Evolutionary conservation across 2,329 filamentous ascomycete species (phyloP), one percentile per base, ranked within the genome.

Genomic region (Mycosphaerelloides madeirae): DNA sequence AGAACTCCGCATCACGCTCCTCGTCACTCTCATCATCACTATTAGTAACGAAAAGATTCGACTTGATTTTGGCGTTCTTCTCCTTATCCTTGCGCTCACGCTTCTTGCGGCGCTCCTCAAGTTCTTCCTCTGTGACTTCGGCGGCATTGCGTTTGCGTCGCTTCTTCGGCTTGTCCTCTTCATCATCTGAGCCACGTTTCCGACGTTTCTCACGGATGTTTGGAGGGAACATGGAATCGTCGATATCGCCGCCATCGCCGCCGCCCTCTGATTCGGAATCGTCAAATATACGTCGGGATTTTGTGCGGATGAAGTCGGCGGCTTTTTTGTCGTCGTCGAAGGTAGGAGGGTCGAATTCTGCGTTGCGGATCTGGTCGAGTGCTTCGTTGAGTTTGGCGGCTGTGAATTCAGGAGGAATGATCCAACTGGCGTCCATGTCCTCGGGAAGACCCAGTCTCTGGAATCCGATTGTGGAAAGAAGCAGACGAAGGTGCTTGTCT

Each of bases 21-120:
- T 78, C 81, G 59, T 95, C 88, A n/a, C 78, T 83, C 55, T 95
- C 89, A 41, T 97, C 93, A 62, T 97, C 93, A 54, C 85, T 88
- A 29, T 84, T 82, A 46, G 84, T 79, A 39, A 98, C 85, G 58
- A 82, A 91, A 31, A 91, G 68, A 18, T 83, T 82, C 58, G 86
- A 94, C 73, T 96, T 97, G 68, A 93, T 85, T 62, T 84, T 85
- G 25, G 74, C 73, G 38, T 81, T 76, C 66, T 89, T 89, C 59
- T 90, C 87, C n/a, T 79, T 70, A 54, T 95, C 83, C 54, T 79
- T 84, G 41, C 82, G 74, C 42, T 79, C 76, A 29, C 83, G 75
- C 43, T 74, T 77, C 11, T 76, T 74, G 11, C 81, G 80, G 44
- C 77, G 78, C 53, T 79, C 80, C 25, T 78, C 72, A 13, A 74